These are phyloP conservation scores for Cudoniella acicularis DNA, from an alignment of 495 filamentous ascomycete species.

Conservation along the genomic window DNA sequence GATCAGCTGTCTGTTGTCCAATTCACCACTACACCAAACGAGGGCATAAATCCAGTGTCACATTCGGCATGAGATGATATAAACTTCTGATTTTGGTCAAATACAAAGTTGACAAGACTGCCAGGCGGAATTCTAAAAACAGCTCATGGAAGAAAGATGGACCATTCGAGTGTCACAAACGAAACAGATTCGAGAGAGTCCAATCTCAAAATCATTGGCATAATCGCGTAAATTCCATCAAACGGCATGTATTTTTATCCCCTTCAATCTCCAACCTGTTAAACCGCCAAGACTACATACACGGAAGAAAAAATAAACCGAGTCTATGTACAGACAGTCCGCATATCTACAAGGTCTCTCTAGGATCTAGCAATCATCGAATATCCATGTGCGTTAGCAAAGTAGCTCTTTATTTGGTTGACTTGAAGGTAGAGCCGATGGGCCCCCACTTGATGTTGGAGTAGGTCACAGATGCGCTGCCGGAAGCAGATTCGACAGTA, in stretches of 20 bases:
- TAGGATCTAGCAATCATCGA: neutral
- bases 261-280: neutral
- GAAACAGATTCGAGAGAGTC: neutral
- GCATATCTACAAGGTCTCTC: constrained; percentile 2
- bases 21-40: too few species aligned
- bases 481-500: constrained; percentile 51
- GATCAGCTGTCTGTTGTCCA: too few species aligned
- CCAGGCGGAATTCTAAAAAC: too few species aligned
- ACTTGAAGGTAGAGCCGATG: constrained; percentile 52
- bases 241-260: neutral
- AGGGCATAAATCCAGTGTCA: too few species aligned
- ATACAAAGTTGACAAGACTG: too few species aligned
- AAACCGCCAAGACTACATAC: neutral
- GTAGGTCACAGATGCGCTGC: constrained; percentile 58
- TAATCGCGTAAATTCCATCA: neutral
- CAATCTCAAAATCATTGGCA: neutral
- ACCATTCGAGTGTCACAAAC: too few species aligned
- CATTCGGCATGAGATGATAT: too few species aligned
- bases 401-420: neutral
- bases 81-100: too few species aligned
- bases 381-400: neutral
- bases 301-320: neutral
- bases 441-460: constrained; percentile 66
- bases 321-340: constrained; percentile 3
- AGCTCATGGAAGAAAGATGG: too few species aligned